Evolutionary conservation across 345 rosid species (phyloP).

Genomic region (Rubroshorea leprosula): DNA sequence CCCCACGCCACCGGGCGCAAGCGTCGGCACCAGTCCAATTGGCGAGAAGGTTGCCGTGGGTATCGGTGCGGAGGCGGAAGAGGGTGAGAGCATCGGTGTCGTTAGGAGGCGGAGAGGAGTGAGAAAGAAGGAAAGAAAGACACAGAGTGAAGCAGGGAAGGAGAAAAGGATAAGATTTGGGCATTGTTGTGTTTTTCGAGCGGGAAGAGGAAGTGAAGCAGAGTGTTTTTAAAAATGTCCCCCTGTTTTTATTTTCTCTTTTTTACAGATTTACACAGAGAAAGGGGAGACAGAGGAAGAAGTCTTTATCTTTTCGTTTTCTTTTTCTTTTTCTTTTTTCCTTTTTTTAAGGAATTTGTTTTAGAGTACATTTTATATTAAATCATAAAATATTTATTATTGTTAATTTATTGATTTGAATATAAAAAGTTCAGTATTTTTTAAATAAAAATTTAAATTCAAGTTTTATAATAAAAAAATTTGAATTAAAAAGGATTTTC

Average conservation of each 20-base stretch:
- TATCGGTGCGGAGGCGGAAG: slow-evolving; percentile 74
- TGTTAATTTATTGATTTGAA: too few relatives aligned
- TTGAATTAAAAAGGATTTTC: too few relatives aligned
- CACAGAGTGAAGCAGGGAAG: slow-evolving; percentile 9
- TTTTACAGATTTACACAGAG: too few relatives aligned
- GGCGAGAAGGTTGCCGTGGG: slow-evolving; percentile 69
- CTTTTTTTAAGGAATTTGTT: background rate
- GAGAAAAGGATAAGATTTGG: slow-evolving; percentile 11
- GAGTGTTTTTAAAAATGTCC: background rate
- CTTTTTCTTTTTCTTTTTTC: too few relatives aligned
- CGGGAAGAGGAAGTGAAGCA: slow-evolving; percentile 38
- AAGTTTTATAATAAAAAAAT: too few relatives aligned
- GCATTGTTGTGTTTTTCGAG: slow-evolving; percentile 32
- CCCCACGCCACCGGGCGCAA: slow-evolving; percentile 73
- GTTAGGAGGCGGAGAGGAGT: slow-evolving; percentile 28
- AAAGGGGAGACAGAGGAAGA: too few relatives aligned
- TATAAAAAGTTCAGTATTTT: too few relatives aligned
- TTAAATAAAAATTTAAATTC: too few relatives aligned
- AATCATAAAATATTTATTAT: too few relatives aligned
- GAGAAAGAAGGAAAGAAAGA: slow-evolving; percentile 6
- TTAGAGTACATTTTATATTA: too few relatives aligned
- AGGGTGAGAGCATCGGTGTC: slow-evolving; percentile 71
- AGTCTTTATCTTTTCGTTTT: too few relatives aligned
- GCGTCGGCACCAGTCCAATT: slow-evolving; percentile 80
- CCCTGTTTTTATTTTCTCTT: background rate